These are phyloP conservation scores for Scutellaria galericulata DNA, from an alignment of 257 asterid genomes.

Conservation along the genomic window DNA sequence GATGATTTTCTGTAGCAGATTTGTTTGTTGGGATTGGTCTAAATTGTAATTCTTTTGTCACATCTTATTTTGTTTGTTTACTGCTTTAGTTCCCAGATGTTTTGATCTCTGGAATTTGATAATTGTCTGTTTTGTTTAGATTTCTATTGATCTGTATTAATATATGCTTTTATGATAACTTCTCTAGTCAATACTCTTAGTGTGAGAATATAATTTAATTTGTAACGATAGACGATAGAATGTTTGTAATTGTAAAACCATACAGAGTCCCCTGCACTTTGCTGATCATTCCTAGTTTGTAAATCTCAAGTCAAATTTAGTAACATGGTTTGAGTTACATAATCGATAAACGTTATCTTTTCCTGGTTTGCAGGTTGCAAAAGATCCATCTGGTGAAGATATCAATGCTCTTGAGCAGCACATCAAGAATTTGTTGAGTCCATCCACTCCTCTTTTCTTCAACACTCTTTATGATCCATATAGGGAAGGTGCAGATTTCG, in stretches of 20 bases:
- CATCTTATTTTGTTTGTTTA: neutral
- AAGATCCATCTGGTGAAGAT: conserved; percentile 77
- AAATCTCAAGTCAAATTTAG: neutral
- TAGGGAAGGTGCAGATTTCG: conserved; percentile 80
- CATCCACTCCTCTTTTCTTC: conserved; percentile 83
- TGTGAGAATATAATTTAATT: neutral
- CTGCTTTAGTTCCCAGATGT: neutral
- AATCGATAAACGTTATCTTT: neutral
- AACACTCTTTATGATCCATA: conserved; percentile 86
- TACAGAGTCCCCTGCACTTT: neutral
- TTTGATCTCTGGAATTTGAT: neutral
- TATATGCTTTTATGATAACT: conserved; percentile 4
- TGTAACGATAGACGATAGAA: too few relatives aligned
- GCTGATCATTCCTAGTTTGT: neutral
- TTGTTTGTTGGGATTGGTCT: neutral
- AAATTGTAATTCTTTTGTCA: neutral
- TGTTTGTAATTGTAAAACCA: neutral
- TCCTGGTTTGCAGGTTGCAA: conserved; percentile 62
- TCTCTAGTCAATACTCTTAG: neutral
- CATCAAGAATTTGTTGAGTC: conserved; percentile 67
- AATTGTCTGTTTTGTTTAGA: neutral
- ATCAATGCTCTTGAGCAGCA: conserved; percentile 91
- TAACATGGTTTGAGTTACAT: too few relatives aligned
- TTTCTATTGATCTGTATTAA: conserved; percentile 12
- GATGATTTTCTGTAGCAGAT: neutral